These are phyloP conservation scores for Panaeolus papilionaceus DNA, from an alignment of 768 basidiomycete genomes.

Conservation along the genomic window DNA sequence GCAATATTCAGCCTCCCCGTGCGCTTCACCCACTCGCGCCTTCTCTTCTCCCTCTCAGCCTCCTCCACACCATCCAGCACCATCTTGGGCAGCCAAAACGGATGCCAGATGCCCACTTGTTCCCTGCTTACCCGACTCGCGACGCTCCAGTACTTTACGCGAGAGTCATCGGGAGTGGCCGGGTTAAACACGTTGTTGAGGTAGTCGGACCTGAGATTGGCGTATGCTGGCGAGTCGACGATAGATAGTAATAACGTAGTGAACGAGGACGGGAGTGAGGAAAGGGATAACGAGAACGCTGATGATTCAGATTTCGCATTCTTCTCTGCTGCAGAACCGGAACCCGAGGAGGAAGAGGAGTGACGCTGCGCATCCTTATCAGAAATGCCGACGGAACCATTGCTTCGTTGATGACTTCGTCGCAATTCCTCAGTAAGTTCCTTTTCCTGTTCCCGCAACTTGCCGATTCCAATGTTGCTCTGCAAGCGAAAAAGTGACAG, in stretches of 20 bases:
- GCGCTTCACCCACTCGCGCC: slow-evolving; percentile 39
- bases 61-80: slow-evolving; percentile 88
- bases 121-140: slow-evolving; percentile 70
- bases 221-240: slow-evolving; percentile 96
- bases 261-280: slow-evolving; percentile 80
- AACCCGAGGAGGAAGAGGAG: slow-evolving; percentile 1
- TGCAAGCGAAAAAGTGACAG: slow-evolving; percentile 32
- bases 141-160: slow-evolving; percentile 92
- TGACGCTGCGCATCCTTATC: slow-evolving; percentile 19
- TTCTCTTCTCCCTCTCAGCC: slow-evolving; percentile 53
- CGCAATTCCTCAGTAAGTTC: slow-evolving; percentile 30
- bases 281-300: slow-evolving; percentile 51
- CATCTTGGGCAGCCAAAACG: slow-evolving; percentile 96
- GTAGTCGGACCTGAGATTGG: slow-evolving; percentile 88
- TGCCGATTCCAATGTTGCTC: slow-evolving; percentile 94
- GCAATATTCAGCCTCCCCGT: slow-evolving; percentile 7
- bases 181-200: slow-evolving; percentile 86
- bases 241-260: slow-evolving; percentile 87
- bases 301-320: slow-evolving; percentile 37
- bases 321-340: background rate
- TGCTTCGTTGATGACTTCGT: slow-evolving; percentile 19
- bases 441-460: slow-evolving; percentile 49
- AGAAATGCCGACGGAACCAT: slow-evolving; percentile 17
- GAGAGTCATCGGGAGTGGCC: slow-evolving; percentile 74
- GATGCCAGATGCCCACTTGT: slow-evolving; percentile 82